Evolutionary conservation across 148 eudicot species (phyloP).

Genomic region (Vaccinium myrtillus): DNA sequence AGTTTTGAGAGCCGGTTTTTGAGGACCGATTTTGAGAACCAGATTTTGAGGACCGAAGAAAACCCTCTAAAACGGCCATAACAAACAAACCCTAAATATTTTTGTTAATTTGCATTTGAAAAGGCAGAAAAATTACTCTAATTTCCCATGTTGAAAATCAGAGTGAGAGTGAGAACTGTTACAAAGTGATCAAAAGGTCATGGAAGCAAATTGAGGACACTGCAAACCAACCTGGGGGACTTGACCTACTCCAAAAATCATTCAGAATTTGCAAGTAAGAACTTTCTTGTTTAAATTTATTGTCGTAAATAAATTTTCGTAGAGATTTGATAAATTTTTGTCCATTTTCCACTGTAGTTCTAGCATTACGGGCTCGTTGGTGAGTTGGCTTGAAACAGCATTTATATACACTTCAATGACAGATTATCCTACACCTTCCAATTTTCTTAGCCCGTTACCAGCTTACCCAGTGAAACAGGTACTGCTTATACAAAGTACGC

Average conservation of each 20-base stretch:
- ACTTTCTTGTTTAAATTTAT: too few species aligned
- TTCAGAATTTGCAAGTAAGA: slow-evolving; percentile 81
- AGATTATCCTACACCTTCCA: slow-evolving; percentile 87
- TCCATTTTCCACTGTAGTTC: slow-evolving; percentile 24
- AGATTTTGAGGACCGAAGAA: too few species aligned
- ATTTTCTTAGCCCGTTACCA: slow-evolving; percentile 68
- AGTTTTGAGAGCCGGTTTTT: too few species aligned
- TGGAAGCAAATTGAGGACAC: slow-evolving; percentile 74
- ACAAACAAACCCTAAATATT: too few species aligned
- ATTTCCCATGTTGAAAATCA: slow-evolving; percentile 17
- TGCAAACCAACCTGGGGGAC: slow-evolving; percentile 46
- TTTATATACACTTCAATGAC: slow-evolving; percentile 68
- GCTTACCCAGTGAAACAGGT: slow-evolving; percentile 84
- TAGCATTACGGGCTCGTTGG: slow-evolving; percentile 28
- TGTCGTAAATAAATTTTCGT: too few species aligned
- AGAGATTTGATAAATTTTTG: neutral
- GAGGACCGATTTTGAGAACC: too few species aligned
- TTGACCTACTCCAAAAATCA: slow-evolving; percentile 61
- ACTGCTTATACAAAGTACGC: neutral
- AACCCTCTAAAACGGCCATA: too few species aligned
- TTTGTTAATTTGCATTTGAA: neutral
- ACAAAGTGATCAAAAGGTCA: slow-evolving; percentile 75
- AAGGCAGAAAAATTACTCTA: neutral
- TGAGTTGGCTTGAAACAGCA: slow-evolving; percentile 55
- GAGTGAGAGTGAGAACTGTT: slow-evolving; percentile 82